These are phyloP conservation scores for Fusarium nelsonii DNA, from an alignment of 2,329 filamentous ascomycete species.

Conservation along the genomic window DNA sequence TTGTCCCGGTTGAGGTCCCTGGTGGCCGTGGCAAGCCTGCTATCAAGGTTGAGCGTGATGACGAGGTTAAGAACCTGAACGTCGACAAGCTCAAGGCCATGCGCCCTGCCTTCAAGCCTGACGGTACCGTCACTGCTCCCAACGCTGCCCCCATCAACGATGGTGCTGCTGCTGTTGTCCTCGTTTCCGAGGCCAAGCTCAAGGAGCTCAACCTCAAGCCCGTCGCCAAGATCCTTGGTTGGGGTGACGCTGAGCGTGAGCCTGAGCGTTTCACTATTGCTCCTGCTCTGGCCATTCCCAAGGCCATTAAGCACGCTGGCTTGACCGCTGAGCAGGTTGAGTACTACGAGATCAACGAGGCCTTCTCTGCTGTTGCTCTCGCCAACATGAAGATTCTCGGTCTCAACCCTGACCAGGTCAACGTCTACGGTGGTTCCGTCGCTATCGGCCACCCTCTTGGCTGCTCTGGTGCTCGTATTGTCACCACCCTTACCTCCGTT, in stretches of 20 bases:
- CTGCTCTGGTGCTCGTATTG: conserved; percentile 91
- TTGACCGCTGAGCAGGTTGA: conserved; percentile 83
- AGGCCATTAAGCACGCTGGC: conserved; percentile 95
- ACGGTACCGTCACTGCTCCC: conserved; percentile 92
- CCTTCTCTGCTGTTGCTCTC: conserved; percentile 95
- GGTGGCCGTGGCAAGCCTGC: conserved; percentile 91
- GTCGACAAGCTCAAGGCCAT: conserved; percentile 85
- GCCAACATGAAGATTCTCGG: conserved; percentile 94
- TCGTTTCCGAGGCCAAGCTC: conserved; percentile 93
- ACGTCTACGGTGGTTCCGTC: conserved; percentile 94
- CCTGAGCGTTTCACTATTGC: conserved; percentile 97
- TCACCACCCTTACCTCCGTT: conserved; percentile 89
- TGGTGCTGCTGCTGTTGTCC: conserved; percentile 89
- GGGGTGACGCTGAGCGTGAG: conserved; percentile 92
- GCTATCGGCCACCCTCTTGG: conserved; percentile 96
- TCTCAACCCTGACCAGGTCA: conserved; percentile 86
- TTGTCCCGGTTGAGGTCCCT: conserved; percentile 87
- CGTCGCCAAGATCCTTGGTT: conserved; percentile 95
- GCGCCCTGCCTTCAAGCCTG: conserved; percentile 84
- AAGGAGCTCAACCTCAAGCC: conserved; percentile 93
- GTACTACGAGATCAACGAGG: conserved; percentile 99
- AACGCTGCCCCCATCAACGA: conserved; percentile 98
- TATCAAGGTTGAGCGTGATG: conserved; percentile 83
- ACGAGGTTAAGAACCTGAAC: conserved; percentile 96
- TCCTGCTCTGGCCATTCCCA: conserved; percentile 93